Evolutionary conservation across 345 rosid genomes (phyloP).

Genomic region (Anastatica hierochuntica): DNA sequence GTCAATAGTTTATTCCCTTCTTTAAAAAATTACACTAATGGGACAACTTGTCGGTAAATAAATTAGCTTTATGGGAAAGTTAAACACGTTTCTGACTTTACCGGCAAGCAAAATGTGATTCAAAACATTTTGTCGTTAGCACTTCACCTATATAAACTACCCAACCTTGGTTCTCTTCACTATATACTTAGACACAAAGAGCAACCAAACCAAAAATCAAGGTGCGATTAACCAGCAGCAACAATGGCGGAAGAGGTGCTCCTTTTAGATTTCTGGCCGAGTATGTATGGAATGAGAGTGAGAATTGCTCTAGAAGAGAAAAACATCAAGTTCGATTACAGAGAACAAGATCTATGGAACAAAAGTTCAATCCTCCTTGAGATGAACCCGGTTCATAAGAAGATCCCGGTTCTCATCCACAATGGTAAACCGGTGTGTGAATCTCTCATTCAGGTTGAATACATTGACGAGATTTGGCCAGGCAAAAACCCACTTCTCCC

Average conservation of each 20-base stretch:
- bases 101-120: not conserved
- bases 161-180: not conserved
- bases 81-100: not conserved
- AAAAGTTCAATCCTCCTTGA: not conserved
- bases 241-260: constrained; percentile 15
- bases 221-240: not conserved
- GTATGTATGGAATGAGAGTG: constrained; percentile 16
- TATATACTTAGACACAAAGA: not conserved
- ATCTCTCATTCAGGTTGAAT: constrained; percentile 3
- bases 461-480: constrained; percentile 1
- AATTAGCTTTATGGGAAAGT: not conserved
- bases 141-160: not conserved
- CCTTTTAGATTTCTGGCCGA: constrained; percentile 8
- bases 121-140: not conserved
- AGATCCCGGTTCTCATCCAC: too few relatives aligned
- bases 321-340: not conserved
- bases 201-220: too few relatives aligned
- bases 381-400: constrained; percentile 17
- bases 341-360: not conserved
- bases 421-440: constrained; percentile 13
- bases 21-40: not conserved
- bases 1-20: not conserved
- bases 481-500: not conserved
- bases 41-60: not conserved
- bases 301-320: constrained; percentile 20